Conservation (phyloP, 768 basidiomycete genomes). For the Auriculariales sp. region DNA sequence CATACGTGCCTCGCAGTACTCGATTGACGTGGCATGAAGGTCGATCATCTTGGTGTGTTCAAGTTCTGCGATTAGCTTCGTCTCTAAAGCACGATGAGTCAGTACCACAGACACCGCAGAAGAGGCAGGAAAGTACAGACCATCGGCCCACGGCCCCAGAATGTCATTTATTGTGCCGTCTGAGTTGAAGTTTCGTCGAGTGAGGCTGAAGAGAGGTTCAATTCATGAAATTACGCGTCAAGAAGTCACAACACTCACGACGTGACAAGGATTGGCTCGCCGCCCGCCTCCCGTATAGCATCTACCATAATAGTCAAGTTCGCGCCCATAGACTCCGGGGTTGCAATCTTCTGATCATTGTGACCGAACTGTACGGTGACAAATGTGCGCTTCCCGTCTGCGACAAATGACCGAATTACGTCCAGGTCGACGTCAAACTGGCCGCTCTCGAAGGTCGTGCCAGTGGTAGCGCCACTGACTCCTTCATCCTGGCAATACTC, state of each 20-base stretch:
- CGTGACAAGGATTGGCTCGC: slow-evolving; percentile 24
- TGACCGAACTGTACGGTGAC: slow-evolving; percentile 29
- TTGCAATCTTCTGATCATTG: slow-evolving; percentile 21
- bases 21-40: slow-evolving; percentile 24
- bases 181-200: slow-evolving; percentile 21
- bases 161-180: slow-evolving; percentile 22
- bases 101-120: neutral
- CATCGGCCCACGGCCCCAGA: neutral
- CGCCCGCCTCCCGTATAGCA: slow-evolving; percentile 20
- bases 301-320: slow-evolving; percentile 27
- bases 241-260: slow-evolving; percentile 7
- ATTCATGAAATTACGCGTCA: too few species aligned
- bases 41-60: slow-evolving; percentile 24
- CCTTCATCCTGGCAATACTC: slow-evolving; percentile 27
- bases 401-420: slow-evolving; percentile 20
- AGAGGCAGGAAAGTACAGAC: slow-evolving; percentile 1
- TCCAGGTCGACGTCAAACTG: slow-evolving; percentile 22
- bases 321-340: slow-evolving; percentile 28
- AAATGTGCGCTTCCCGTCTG: slow-evolving; percentile 20
- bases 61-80: slow-evolving; percentile 21
- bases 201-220: slow-evolving; percentile 11
- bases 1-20: slow-evolving; percentile 15
- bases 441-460: slow-evolving; percentile 23
- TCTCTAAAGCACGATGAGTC: too few species aligned
- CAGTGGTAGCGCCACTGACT: slow-evolving; percentile 26